Conservation (phyloP, 352 stramenopile species). For the Chloridella minuta region DNA sequence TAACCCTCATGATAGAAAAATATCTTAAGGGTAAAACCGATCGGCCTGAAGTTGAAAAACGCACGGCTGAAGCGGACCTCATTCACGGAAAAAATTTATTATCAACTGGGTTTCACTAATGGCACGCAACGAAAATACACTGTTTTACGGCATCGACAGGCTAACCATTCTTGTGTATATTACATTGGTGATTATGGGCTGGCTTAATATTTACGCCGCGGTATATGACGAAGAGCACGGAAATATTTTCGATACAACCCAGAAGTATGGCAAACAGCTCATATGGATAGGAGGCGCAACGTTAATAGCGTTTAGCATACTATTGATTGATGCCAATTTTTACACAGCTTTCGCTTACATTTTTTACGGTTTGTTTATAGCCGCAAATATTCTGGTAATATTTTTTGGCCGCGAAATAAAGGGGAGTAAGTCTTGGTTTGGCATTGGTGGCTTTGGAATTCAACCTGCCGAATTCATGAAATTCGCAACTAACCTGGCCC, state of each 20-base stretch:
- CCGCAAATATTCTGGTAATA: not conserved
- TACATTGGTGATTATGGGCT: not conserved
- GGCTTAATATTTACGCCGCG: not conserved
- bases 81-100: not conserved
- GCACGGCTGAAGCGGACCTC: not conserved
- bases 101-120: too few species aligned
- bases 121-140: not conserved
- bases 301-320: not conserved
- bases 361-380: not conserved
- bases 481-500: not conserved
- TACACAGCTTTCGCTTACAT: not conserved
- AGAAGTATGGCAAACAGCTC: not conserved
- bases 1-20: not conserved
- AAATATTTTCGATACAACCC: not conserved
- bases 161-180: not conserved
- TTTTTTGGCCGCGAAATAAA: not conserved
- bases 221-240: not conserved
- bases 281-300: not conserved
- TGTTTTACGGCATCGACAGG: not conserved
- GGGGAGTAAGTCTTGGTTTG: not conserved
- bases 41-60: not conserved
- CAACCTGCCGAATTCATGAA: not conserved
- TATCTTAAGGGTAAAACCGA: not conserved
- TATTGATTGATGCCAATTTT: not conserved
- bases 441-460: not conserved